phyloP scores from a whole-genome alignment of 2,329 filamentous ascomycete genomes.

The Fusarium coicis region DNA sequence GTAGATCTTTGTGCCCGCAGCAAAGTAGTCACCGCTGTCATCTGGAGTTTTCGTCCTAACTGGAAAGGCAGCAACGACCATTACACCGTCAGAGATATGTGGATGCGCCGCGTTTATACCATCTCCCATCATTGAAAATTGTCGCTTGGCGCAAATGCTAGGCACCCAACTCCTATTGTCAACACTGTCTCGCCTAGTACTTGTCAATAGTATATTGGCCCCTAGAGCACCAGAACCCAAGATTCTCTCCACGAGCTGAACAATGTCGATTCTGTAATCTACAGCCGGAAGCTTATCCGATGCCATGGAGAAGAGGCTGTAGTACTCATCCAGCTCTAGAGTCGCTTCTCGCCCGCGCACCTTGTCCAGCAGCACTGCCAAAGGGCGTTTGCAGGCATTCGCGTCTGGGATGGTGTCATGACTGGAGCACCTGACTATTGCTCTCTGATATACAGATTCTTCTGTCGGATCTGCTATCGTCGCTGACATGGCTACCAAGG shows the following conservation, averaged over 20 bases:
- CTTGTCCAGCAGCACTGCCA: background rate
- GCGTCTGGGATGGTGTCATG: background rate
- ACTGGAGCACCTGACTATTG: background rate
- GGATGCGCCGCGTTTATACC: background rate
- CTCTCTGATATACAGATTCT: background rate
- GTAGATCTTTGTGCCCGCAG: background rate
- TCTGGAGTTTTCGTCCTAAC: background rate
- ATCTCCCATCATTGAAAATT: background rate
- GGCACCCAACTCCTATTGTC: background rate
- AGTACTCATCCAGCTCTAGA: background rate
- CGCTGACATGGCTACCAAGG: background rate
- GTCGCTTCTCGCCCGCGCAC: background rate
- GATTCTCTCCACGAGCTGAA: background rate
- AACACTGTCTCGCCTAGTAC: background rate
- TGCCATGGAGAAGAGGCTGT: background rate
- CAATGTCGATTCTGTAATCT: background rate
- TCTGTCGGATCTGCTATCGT: background rate
- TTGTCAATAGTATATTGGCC: background rate
- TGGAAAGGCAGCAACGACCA: background rate
- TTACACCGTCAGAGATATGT: rapidly evolving
- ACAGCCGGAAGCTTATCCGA: background rate
- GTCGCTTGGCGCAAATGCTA: background rate
- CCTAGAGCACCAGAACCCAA: background rate
- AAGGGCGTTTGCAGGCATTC: background rate
- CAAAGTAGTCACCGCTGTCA: too few species aligned